Conservation (phyloP, 163 green algal genomes). For the Scenedesmus sp. region DNA sequence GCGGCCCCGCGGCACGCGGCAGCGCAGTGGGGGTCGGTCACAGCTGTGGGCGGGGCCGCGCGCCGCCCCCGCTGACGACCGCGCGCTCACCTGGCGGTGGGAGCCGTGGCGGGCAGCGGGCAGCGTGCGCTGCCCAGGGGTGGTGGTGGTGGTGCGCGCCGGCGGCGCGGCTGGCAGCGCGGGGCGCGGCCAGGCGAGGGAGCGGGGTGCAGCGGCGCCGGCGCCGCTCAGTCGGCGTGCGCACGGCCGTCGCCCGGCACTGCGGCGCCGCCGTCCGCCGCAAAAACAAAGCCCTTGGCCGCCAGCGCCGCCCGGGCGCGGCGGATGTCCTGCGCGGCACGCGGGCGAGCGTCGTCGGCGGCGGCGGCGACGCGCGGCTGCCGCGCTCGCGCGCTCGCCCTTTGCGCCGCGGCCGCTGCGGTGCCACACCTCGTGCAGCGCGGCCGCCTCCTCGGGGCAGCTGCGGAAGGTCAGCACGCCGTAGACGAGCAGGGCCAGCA, state of each 20-base stretch:
- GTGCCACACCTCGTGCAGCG: slow-evolving; percentile 28
- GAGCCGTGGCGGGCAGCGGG: too few species aligned
- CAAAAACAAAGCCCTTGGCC: neutral
- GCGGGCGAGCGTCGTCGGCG: neutral
- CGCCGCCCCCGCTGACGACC: too few species aligned
- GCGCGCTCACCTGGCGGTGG: too few species aligned
- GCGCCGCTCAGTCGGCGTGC: too few species aligned
- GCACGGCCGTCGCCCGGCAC: too few species aligned
- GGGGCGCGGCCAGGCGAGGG: neutral
- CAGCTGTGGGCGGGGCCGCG: too few species aligned
- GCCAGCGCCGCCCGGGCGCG: neutral
- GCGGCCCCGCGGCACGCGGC: too few species aligned
- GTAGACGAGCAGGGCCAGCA: slow-evolving; percentile 42
- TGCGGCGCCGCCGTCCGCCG: too few species aligned
- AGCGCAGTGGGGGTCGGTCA: too few species aligned
- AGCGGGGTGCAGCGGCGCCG: neutral
- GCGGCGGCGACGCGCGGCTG: neutral
- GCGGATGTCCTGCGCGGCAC: neutral
- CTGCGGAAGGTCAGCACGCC: slow-evolving; percentile 50
- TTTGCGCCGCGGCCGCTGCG: neutral
- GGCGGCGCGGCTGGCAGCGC: neutral
- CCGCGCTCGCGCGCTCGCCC: too few species aligned
- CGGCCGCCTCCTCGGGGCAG: slow-evolving; percentile 39
- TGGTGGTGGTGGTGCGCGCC: too few species aligned
- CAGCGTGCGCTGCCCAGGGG: too few species aligned